These are phyloP conservation scores for Exophiala phaeomuriformis DNA, from an alignment of 2,329 filamentous ascomycete species.

Conservation along the genomic window DNA sequence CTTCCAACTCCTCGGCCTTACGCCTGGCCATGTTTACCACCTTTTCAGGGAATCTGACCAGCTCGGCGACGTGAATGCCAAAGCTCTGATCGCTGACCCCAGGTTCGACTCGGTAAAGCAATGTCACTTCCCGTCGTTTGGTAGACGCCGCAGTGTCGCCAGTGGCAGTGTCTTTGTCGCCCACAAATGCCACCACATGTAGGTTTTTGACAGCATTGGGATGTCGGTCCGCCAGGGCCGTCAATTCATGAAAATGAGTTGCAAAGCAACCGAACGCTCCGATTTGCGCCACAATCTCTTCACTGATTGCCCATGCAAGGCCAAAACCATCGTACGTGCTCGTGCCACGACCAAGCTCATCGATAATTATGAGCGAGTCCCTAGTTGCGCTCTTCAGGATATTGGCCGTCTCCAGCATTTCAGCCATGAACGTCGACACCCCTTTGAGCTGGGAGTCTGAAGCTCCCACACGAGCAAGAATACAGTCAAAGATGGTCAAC, in stretches of 20 bases:
- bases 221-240: slow-evolving; percentile 77
- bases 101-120: slow-evolving; percentile 93
- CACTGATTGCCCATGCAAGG: slow-evolving; percentile 97
- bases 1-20: slow-evolving; percentile 95
- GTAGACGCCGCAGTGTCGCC: slow-evolving; percentile 34
- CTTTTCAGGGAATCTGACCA: slow-evolving; percentile 93
- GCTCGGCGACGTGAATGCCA: slow-evolving; percentile 94
- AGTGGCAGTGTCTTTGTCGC: slow-evolving; percentile 34
- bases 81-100: slow-evolving; percentile 97
- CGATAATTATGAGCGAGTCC: slow-evolving; percentile 96
- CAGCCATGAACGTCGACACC: slow-evolving; percentile 98
- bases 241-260: slow-evolving; percentile 97
- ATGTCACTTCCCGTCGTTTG: slow-evolving; percentile 74
- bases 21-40: slow-evolving; percentile 99
- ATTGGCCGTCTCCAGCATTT: slow-evolving; percentile 98
- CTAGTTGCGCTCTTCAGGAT: slow-evolving; percentile 94
- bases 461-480: slow-evolving; percentile 89
- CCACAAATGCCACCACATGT: slow-evolving; percentile 92
- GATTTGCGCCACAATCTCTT: slow-evolving; percentile 94
- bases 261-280: slow-evolving; percentile 92
- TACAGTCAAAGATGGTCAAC: slow-evolving; percentile 91
- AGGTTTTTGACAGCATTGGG: slow-evolving; percentile 77
- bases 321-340: slow-evolving; percentile 98
- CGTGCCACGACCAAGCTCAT: slow-evolving; percentile 91
- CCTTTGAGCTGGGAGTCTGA: slow-evolving; percentile 96